These are phyloP conservation scores for Cyberlindnera amylophila DNA, from an alignment of 805 yeast genomes.

Conservation along the genomic window DNA sequence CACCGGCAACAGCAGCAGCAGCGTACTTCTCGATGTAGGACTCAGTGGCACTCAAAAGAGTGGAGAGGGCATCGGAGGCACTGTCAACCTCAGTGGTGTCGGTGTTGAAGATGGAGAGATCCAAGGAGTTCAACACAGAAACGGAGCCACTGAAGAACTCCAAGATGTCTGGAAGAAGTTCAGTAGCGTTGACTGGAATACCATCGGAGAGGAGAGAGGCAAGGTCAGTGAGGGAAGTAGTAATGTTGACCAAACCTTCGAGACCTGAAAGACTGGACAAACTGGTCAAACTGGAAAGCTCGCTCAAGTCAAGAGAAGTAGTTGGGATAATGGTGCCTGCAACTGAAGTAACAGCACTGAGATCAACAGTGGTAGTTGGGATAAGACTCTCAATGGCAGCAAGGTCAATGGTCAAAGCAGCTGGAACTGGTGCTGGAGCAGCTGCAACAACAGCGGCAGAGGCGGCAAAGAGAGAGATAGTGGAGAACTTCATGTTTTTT, in stretches of 20 bases:
- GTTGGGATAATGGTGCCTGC: neutral
- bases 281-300: neutral
- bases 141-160: neutral
- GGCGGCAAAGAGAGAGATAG: neutral
- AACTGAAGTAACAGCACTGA: neutral
- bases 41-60: neutral
- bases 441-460: neutral
- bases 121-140: neutral
- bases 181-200: neutral
- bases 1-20: neutral
- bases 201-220: neutral
- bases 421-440: neutral
- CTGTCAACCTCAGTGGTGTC: constrained; percentile 1
- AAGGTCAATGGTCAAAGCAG: no score
- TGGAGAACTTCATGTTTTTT: no score
- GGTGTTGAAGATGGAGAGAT: constrained; percentile 5
- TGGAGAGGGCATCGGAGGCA: neutral
- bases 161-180: neutral
- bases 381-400: no score
- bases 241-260: constrained; percentile 2
- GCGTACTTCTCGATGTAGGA: constrained; percentile 1
- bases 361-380: neutral
- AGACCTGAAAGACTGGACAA: constrained; percentile 1
- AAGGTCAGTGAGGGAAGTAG: constrained; percentile 2
- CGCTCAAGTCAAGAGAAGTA: neutral